Evolutionary conservation across 2,329 filamentous ascomycete species (phyloP), one percentile per base, ranked within the genome.

Genomic region (Aureobasidium namibiae): DNA sequence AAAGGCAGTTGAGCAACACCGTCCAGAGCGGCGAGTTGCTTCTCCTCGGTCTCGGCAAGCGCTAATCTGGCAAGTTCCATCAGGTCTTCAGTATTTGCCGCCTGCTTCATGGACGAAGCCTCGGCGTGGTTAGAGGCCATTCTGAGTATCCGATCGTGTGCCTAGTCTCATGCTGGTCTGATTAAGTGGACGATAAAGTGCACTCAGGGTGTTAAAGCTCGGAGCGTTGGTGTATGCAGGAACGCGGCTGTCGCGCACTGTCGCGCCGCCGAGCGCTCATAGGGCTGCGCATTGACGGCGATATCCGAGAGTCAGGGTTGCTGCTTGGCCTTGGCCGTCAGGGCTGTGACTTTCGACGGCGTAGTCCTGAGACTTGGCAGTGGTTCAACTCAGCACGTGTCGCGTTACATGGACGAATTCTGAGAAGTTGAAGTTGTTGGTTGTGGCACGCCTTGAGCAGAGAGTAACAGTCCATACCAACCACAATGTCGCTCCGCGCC

Each of bases 401-500:
- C n/a, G n/a, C n/a, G n/a, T n/a, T n/a, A n/a, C n/a, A n/a, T n/a
- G n/a, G n/a, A n/a, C 16, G 38, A 45, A 45, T 33, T 57, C 14
- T 48, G 33, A 57, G 52, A 56, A 45, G 29, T 56, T 56, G 52
- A n/a, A n/a, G n/a, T n/a, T n/a, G n/a, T n/a, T 56, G 39, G 29
- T 42, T 54, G 38, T 26, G 36, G 33, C 13, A 39, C 39, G 29
- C 21, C 48, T 52, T 26, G 48, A 52, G 31, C 48, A 52, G 34
- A 33, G 29, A 26, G 7, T 29, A 29, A 49, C 44, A 45, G 29
- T 34, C 45, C 29, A 52, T 18, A 52, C 16, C 38, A n/a, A 11
- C 45, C 46, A 64, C 58, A 60, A 72, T 77, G 71, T 73, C 75
- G 16, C 62, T 70, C 50, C 67, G 75, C 60, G 72, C 70, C 56